These are phyloP conservation scores for Vaccinium vitisidaea DNA, from an alignment of 148 eudicot species.

Conservation along the genomic window DNA sequence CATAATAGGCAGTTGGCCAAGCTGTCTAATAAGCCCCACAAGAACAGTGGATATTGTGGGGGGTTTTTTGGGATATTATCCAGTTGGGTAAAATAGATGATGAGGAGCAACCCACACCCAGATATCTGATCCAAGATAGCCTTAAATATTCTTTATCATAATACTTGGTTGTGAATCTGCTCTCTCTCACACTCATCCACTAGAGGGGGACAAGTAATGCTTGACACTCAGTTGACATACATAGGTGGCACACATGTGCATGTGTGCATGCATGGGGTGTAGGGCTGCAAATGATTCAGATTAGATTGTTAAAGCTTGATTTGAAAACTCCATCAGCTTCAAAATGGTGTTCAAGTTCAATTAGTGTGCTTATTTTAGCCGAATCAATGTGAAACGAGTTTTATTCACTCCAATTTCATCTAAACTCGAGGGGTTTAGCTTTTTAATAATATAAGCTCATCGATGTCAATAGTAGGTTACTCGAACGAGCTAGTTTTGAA, in stretches of 20 bases:
- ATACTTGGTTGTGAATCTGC: slow-evolving; percentile 28
- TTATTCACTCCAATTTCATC: background rate
- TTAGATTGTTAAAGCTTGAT: background rate
- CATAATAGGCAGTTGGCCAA: slow-evolving; percentile 19
- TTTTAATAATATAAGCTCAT: background rate
- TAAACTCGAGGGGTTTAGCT: background rate
- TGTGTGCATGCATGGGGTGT: background rate
- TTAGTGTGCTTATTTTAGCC: background rate
- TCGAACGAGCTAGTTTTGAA: background rate
- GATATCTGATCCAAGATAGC: slow-evolving; percentile 27
- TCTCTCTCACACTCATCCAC: slow-evolving; percentile 17
- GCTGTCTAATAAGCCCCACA: slow-evolving; percentile 10
- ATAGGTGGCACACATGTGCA: background rate
- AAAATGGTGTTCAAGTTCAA: background rate
- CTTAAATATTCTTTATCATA: slow-evolving; percentile 11
- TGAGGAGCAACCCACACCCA: slow-evolving; percentile 15
- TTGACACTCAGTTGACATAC: slow-evolving; percentile 3
- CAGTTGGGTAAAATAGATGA: slow-evolving; percentile 8
- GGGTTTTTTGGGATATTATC: background rate
- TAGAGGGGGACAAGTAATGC: background rate
- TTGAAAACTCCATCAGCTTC: background rate
- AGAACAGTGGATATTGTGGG: slow-evolving; percentile 7
- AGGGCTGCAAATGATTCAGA: background rate
- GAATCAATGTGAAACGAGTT: background rate
- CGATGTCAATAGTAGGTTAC: background rate